phyloP scores from a whole-genome alignment of 352 stramenopile genomes.

The Phytophthora pisi region DNA sequence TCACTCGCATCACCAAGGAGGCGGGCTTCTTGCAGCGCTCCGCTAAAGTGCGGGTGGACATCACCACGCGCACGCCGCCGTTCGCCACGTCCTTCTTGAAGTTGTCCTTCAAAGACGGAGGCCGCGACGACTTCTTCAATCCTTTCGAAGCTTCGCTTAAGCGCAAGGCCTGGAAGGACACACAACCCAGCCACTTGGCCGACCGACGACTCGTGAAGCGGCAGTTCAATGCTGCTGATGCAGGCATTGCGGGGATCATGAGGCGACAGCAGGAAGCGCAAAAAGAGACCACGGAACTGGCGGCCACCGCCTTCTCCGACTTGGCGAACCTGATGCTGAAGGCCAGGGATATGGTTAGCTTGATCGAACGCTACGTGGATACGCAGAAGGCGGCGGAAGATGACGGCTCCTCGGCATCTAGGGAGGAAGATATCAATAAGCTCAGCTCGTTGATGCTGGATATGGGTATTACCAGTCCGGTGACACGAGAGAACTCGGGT shows the following conservation, averaged over 20 bases:
- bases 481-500: conserved; percentile 91
- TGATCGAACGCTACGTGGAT: conserved; percentile 92
- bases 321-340: conserved; percentile 91
- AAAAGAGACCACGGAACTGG: conserved; percentile 80
- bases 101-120: conserved; percentile 87
- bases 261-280: conserved; percentile 79
- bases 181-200: conserved; percentile 71
- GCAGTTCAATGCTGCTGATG: conserved; percentile 78
- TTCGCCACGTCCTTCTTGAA: conserved; percentile 74
- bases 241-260: conserved; percentile 84
- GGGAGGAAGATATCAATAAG: conserved; percentile 72
- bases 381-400: conserved; percentile 65
- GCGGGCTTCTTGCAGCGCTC: conserved; percentile 84
- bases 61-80: conserved; percentile 44
- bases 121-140: conserved; percentile 85
- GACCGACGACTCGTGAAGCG: conserved; percentile 80
- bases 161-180: conserved; percentile 79
- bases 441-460: conserved; percentile 90
- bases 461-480: conserved; percentile 93
- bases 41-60: conserved; percentile 83
- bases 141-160: conserved; percentile 70
- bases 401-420: conserved; percentile 22
- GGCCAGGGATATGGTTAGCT: conserved; percentile 89
- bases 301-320: conserved; percentile 88
- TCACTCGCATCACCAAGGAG: conserved; percentile 75